Conservation (phyloP, 2,329 filamentous ascomycete genomes). For the Coniochaeta hoffmannii region DNA sequence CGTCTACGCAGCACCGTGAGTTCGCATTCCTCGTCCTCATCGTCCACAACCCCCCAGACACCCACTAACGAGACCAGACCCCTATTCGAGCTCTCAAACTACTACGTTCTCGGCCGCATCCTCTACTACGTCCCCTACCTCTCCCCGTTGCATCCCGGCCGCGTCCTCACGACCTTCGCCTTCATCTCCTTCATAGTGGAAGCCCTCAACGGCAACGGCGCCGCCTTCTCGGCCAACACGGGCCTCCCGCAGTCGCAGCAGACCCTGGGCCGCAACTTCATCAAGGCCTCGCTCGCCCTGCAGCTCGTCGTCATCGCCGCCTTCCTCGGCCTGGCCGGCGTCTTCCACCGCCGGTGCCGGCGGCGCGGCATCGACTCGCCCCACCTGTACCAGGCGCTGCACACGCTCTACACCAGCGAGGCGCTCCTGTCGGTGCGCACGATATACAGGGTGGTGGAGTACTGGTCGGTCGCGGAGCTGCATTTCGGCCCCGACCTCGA, state of each 20-base stretch:
- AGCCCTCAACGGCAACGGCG: conserved; percentile 37
- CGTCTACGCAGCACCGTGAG: conserved; percentile 32
- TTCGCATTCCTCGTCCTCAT: conserved; percentile 7
- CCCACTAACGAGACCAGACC: conserved; percentile 32
- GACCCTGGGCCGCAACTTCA: conserved; percentile 26
- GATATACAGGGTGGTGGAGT: conserved; percentile 41
- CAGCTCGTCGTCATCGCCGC: conserved; percentile 38
- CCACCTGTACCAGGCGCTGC: conserved; percentile 19
- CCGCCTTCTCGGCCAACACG: conserved; percentile 29
- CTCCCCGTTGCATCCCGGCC: conserved; percentile 41
- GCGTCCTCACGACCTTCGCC: conserved; percentile 40
- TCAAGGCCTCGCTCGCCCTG: conserved; percentile 33
- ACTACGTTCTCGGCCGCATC: conserved; percentile 53
- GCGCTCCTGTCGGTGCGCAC: conserved; percentile 39
- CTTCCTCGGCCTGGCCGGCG: conserved; percentile 34
- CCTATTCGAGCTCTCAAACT: conserved; percentile 55
- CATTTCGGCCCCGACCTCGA: conserved; percentile 31
- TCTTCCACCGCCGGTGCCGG: conserved; percentile 35
- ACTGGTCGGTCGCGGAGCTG: conserved; percentile 32
- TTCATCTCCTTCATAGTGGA: conserved; percentile 37
- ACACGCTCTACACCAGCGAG: conserved; percentile 34
- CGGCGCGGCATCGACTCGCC: conserved; percentile 8
- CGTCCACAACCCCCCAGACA: neutral
- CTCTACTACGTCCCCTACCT: conserved; percentile 56
- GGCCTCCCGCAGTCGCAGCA: conserved; percentile 19